Conservation (phyloP, 345 rosid species). For the Mangifera indica region DNA sequence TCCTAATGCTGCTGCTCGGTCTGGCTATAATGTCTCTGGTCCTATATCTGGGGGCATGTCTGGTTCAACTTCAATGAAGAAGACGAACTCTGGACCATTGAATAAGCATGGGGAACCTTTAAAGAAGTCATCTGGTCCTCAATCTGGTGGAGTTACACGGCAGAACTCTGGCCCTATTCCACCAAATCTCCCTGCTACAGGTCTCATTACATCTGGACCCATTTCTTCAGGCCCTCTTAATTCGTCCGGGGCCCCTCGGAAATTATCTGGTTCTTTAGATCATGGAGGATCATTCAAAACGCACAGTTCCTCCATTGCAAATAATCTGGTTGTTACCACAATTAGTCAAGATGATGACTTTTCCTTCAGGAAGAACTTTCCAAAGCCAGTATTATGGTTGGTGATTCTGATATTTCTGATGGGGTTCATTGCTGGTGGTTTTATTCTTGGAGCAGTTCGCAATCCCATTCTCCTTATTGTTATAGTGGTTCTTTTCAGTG, state of each 20-base stretch:
- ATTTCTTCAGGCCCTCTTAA: slow-evolving; percentile 77
- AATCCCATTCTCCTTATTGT: slow-evolving; percentile 75
- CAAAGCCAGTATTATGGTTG: slow-evolving; percentile 68
- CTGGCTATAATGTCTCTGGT: slow-evolving; percentile 64
- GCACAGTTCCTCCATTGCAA: slow-evolving; percentile 52
- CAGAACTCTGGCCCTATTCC: slow-evolving; percentile 93
- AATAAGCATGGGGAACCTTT: slow-evolving; percentile 93
- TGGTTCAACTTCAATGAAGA: slow-evolving; percentile 82
- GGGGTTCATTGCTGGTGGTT: slow-evolving; percentile 88
- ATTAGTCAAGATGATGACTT: slow-evolving; percentile 67
- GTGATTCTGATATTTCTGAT: slow-evolving; percentile 64
- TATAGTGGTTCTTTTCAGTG: slow-evolving; percentile 61
- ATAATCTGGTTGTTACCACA: slow-evolving; percentile 76
- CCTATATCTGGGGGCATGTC: slow-evolving; percentile 58
- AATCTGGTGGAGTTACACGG: slow-evolving; percentile 83
- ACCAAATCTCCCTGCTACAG: slow-evolving; percentile 82
- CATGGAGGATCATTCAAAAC: slow-evolving; percentile 64
- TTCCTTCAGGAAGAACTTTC: slow-evolving; percentile 65
- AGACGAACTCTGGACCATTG: slow-evolving; percentile 87
- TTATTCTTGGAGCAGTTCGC: slow-evolving; percentile 82
- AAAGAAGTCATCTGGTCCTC: slow-evolving; percentile 90
- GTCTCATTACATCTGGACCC: slow-evolving; percentile 94
- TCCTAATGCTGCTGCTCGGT: slow-evolving; percentile 71
- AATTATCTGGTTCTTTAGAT: slow-evolving; percentile 88
- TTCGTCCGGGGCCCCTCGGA: slow-evolving; percentile 84